Conservation (phyloP, 192 early-diverging fungal species). For the Spizellomyces punctatus region DNA sequence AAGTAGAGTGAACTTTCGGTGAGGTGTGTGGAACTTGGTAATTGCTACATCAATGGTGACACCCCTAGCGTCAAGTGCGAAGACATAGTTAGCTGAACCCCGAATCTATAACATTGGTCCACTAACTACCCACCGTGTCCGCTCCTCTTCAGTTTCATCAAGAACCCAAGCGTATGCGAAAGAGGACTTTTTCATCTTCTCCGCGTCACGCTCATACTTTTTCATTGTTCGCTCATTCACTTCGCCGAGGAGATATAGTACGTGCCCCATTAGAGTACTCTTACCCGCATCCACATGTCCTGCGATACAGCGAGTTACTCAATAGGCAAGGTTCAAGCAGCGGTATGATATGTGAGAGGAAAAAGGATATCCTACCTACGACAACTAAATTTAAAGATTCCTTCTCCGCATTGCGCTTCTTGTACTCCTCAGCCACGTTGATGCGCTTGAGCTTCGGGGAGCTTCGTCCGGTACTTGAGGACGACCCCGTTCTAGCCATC, state of each 20-base stretch:
- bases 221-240: constrained; percentile 85
- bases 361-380: constrained; percentile 56
- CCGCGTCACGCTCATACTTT: constrained; percentile 88
- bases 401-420: constrained; percentile 67
- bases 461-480: constrained; percentile 20
- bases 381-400: constrained; percentile 83
- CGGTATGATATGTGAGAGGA: not conserved
- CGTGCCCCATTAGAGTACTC: constrained; percentile 94
- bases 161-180: constrained; percentile 98
- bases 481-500: constrained; percentile 25
- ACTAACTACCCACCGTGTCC: constrained; percentile 49
- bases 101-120: not conserved
- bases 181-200: constrained; percentile 90
- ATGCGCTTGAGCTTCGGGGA: constrained; percentile 55
- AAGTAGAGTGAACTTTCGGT: constrained; percentile 81
- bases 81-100: not conserved
- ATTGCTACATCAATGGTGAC: constrained; percentile 98
- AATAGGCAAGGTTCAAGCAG: not conserved
- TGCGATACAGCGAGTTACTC: constrained; percentile 10
- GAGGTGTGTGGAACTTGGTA: constrained; percentile 79
- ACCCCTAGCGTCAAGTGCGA: constrained; percentile 48
- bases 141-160: constrained; percentile 95
- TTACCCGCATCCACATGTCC: constrained; percentile 98
- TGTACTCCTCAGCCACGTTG: constrained; percentile 71
- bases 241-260: constrained; percentile 85